These are phyloP conservation scores for Trichoderma asperelloides DNA, from an alignment of 495 filamentous ascomycete genomes.

Conservation along the genomic window DNA sequence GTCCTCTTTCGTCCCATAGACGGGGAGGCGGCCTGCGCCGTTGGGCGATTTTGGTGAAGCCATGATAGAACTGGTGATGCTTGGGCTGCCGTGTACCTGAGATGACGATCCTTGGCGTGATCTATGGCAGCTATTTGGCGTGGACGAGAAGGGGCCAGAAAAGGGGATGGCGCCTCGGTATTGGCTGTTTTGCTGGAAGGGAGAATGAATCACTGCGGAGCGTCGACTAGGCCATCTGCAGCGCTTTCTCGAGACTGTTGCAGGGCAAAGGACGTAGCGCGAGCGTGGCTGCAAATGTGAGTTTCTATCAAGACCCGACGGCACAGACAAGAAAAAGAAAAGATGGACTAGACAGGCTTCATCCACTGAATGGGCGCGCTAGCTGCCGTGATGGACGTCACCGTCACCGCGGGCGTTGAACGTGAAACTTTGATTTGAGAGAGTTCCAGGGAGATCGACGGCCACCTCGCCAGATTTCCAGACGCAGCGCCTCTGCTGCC, in stretches of 20 bases:
- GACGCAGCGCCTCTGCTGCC: neutral
- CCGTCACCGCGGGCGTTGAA: neutral
- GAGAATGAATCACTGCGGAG: constrained; percentile 1
- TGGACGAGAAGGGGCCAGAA: neutral
- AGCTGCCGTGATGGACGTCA: neutral
- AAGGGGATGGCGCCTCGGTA: neutral
- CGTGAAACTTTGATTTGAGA: neutral
- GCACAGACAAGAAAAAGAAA: neutral
- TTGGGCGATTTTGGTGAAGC: neutral
- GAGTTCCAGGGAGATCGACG: neutral
- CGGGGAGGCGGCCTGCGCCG: neutral
- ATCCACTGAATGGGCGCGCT: neutral
- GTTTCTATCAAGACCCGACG: too few species aligned
- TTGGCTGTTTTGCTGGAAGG: neutral
- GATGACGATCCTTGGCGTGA: neutral
- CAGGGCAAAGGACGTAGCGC: neutral
- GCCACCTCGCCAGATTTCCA: neutral
- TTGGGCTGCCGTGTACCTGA: neutral
- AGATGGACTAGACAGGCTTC: neutral
- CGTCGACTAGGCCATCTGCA: neutral
- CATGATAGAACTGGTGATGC: neutral
- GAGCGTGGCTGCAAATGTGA: neutral
- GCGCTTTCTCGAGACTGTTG: neutral
- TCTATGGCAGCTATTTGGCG: neutral
- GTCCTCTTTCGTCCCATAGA: neutral